These are phyloP conservation scores for Persicaria maculosa DNA, from an alignment of 148 eudicot genomes.

Conservation along the genomic window DNA sequence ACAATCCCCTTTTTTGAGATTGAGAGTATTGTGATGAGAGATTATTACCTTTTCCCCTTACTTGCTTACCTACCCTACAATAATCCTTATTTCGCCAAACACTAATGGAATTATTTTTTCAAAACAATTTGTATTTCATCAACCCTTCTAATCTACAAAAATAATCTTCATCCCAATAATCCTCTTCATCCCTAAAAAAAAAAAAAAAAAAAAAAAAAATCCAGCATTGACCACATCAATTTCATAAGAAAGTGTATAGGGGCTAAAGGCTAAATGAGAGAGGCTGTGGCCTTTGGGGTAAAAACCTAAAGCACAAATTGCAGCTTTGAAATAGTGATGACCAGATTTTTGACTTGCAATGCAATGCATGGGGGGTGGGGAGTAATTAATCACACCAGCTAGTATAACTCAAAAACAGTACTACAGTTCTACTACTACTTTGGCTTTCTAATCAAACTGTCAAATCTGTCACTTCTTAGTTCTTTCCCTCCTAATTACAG, in stretches of 20 bases:
- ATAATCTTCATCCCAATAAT: no score
- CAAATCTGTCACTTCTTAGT: conserved; percentile 7
- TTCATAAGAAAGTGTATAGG: background rate
- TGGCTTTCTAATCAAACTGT: conserved; percentile 9
- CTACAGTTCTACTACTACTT: background rate
- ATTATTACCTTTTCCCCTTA: no score
- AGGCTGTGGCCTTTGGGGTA: background rate
- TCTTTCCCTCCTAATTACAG: background rate
- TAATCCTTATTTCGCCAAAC: no score
- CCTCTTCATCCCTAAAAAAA: no score
- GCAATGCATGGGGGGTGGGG: conserved; percentile 8
- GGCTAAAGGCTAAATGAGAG: background rate
- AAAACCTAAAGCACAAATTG: conserved; percentile 8
- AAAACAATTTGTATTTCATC: no score
- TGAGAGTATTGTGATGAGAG: no score
- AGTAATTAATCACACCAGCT: conserved; percentile 4
- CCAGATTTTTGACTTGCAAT: conserved; percentile 7
- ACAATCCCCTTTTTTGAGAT: no score
- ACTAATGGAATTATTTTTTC: no score
- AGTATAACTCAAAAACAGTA: conserved; percentile 5
- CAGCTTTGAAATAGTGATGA: background rate
- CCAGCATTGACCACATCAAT: background rate
- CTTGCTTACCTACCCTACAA: no score
- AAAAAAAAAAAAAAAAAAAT: no score
- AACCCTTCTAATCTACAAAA: no score